A percentile compares a stretch with the other conserved stretches of the same genome.
Conservation (phyloP, 148 eudicot genomes). For the Fagopyrum homotropicum region DNA sequence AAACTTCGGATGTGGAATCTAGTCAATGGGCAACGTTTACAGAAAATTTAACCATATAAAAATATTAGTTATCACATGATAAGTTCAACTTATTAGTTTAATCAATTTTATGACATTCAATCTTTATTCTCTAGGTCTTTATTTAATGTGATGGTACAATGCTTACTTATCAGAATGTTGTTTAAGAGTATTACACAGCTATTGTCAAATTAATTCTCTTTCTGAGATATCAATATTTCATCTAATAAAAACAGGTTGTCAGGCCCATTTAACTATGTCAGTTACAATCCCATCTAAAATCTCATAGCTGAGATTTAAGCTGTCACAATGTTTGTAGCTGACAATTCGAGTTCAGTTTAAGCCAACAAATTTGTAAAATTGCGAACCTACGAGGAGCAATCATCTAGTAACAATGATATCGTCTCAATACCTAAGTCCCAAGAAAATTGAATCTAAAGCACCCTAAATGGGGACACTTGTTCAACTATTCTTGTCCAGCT, state of each 20-base stretch:
- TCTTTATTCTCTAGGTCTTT: background rate
- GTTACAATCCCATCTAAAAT: background rate
- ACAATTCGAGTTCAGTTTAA: background rate
- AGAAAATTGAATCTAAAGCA: background rate
- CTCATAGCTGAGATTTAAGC: background rate
- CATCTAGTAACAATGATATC: background rate
- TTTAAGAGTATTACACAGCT: background rate
- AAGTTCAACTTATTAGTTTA: background rate
- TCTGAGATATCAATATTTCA: background rate
- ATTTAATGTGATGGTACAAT: background rate
- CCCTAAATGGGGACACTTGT: background rate
- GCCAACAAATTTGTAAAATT: background rate
- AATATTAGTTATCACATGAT: too few species aligned
- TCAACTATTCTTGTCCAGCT: background rate
- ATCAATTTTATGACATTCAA: background rate
- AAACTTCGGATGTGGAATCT: background rate
- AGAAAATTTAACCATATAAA: too few species aligned
- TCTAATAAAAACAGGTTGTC: background rate
- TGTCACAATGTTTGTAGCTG: background rate
- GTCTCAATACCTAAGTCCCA: background rate
- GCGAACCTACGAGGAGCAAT: background rate
- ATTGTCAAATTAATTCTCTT: background rate
- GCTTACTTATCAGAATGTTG: background rate
- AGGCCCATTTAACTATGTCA: background rate
- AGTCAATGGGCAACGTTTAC: background rate